These are phyloP conservation scores for Podospora bellae-mahoneyi DNA, from an alignment of 495 filamentous ascomycete species.

Conservation along the genomic window DNA sequence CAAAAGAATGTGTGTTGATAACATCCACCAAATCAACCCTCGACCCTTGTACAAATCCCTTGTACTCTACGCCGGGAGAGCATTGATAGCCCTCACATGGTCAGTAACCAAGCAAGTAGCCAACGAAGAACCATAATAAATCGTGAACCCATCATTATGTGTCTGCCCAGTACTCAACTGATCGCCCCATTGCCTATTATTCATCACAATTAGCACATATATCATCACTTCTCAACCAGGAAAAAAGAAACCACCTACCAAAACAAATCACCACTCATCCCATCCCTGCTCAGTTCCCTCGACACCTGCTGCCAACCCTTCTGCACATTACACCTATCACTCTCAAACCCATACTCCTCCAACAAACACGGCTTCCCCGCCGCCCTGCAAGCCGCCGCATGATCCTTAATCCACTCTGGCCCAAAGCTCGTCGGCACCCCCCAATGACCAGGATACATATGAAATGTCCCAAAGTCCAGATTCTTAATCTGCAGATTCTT, in stretches of 20 bases:
- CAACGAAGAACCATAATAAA: conserved; percentile 55
- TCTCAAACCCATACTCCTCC: conserved; percentile 58
- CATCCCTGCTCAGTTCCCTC: conserved; percentile 41
- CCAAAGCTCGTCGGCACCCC: conserved; percentile 41
- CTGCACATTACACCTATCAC: conserved; percentile 43
- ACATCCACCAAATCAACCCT: background rate
- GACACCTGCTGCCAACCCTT: conserved; percentile 55
- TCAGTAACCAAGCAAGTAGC: conserved; percentile 56
- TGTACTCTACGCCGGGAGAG: background rate
- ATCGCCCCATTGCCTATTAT: conserved; percentile 52
- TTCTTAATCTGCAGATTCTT: conserved; percentile 48
- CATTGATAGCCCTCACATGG: conserved; percentile 51
- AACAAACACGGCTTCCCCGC: conserved; percentile 61
- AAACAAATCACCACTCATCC: conserved; percentile 56
- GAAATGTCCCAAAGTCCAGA: conserved; percentile 63
- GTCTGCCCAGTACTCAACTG: conserved; percentile 49
- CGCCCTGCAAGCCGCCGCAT: conserved; percentile 51
- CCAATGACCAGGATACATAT: conserved; percentile 57
- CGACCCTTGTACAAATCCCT: background rate
- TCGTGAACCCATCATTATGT: conserved; percentile 54
- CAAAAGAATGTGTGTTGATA: background rate
- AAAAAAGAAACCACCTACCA: conserved; percentile 36
- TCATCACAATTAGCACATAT: background rate
- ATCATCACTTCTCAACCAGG: background rate
- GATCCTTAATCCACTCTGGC: conserved; percentile 54